Evolutionary conservation across 129 eudicot genomes (phyloP).

Genomic region (Arctium minus): DNA sequence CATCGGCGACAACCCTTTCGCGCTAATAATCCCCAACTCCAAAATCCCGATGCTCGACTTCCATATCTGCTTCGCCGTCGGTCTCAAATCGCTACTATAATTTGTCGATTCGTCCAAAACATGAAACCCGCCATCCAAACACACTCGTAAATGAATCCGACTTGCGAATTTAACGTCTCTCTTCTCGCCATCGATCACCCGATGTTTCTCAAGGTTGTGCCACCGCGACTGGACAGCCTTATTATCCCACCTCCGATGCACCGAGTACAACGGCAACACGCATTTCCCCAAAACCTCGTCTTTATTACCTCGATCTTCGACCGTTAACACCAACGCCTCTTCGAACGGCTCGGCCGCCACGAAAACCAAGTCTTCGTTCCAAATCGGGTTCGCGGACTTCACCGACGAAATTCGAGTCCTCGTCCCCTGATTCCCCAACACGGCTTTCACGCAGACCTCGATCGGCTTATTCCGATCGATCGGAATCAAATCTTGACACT

Average conservation of each 20-base stretch:
- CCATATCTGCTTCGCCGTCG: conserved; percentile 71
- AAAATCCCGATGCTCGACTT: conserved; percentile 70
- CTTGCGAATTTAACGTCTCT: conserved; percentile 72
- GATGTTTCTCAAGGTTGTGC: conserved; percentile 76
- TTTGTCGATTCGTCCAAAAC: conserved; percentile 84
- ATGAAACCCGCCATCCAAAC: conserved; percentile 91
- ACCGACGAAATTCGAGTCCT: conserved; percentile 39
- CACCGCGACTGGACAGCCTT: conserved; percentile 71
- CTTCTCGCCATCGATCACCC: conserved; percentile 55
- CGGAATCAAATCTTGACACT: conserved; percentile 74
- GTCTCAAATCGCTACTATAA: conserved; percentile 70
- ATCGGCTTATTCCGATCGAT: conserved; percentile 53
- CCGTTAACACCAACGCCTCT: conserved; percentile 67
- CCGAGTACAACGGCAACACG: conserved; percentile 36
- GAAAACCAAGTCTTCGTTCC: conserved; percentile 85
- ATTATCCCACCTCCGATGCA: conserved; percentile 65
- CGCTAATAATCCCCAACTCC: conserved; percentile 83
- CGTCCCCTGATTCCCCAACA: conserved; percentile 48
- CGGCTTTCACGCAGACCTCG: conserved; percentile 57
- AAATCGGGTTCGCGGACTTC: conserved; percentile 62
- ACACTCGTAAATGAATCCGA: conserved; percentile 68
- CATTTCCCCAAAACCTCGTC: conserved; percentile 60
- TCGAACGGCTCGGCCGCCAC: conserved; percentile 85
- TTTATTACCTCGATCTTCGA: conserved; percentile 62
- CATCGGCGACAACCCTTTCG: conserved; percentile 72